phyloP scores from a whole-genome alignment of 208 protist species.

The Leishmania amazonensis region DNA sequence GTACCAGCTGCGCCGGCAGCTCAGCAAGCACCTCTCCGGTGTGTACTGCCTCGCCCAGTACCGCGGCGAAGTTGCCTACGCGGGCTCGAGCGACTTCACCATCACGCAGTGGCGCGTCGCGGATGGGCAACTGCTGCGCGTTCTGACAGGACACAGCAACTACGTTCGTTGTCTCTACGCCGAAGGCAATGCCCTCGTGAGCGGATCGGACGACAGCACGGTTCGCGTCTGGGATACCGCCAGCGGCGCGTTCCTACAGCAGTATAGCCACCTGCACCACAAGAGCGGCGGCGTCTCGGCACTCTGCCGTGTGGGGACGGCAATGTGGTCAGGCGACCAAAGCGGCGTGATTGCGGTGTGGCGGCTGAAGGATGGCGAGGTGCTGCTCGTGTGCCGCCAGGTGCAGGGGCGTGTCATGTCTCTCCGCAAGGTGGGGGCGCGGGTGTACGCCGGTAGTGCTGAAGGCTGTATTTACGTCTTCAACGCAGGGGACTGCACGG shows the following conservation, averaged over 20 bases:
- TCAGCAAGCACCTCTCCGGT: slow-evolving; percentile 76
- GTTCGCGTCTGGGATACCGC: slow-evolving; percentile 78
- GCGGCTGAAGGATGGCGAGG: slow-evolving; percentile 50
- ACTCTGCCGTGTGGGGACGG: slow-evolving; percentile 76
- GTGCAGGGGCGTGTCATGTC: slow-evolving; percentile 51
- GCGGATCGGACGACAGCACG: slow-evolving; percentile 80
- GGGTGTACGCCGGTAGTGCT: slow-evolving; percentile 57
- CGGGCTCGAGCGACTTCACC: slow-evolving; percentile 80
- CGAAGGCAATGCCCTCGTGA: slow-evolving; percentile 75
- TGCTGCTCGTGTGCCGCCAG: slow-evolving; percentile 42
- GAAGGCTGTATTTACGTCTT: slow-evolving; percentile 63
- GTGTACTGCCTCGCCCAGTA: slow-evolving; percentile 78
- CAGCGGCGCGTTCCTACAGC: slow-evolving; percentile 45
- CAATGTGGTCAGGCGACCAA: slow-evolving; percentile 89
- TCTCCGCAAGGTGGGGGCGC: slow-evolving; percentile 52
- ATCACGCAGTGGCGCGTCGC: slow-evolving; percentile 78
- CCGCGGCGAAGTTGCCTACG: slow-evolving; percentile 62
- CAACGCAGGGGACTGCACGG: slow-evolving; percentile 53
- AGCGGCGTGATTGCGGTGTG: slow-evolving; percentile 67
- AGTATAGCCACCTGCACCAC: slow-evolving; percentile 55
- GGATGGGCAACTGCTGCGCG: slow-evolving; percentile 64
- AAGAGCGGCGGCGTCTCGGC: slow-evolving; percentile 71
- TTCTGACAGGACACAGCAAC: slow-evolving; percentile 76
- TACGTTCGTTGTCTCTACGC: slow-evolving; percentile 88
- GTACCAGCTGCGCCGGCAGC: slow-evolving; percentile 53